Conservation (phyloP, 306 rosid species). For the Lathyrus oleraceus region DNA sequence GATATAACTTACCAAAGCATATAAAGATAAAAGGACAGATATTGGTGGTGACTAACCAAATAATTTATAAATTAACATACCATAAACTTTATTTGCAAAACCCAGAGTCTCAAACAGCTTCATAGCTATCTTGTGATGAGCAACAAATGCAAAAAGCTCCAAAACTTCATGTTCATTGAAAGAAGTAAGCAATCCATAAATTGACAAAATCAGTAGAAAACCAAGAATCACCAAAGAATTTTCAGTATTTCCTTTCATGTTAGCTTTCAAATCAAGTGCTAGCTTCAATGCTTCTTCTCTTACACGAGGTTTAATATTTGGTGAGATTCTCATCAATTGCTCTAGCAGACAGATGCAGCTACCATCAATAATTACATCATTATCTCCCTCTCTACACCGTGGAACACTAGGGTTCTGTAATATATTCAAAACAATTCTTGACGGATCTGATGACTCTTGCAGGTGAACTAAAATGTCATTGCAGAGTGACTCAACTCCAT, state of each 20-base stretch:
- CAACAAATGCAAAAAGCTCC: slow-evolving; percentile 1
- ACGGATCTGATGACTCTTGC: slow-evolving; percentile 39
- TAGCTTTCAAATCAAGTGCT: slow-evolving; percentile 6
- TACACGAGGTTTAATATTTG: background rate
- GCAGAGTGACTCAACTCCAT: background rate
- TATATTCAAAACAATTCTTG: slow-evolving; percentile 47
- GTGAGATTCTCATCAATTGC: slow-evolving; percentile 15
- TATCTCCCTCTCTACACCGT: slow-evolving; percentile 30
- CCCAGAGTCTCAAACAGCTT: background rate
- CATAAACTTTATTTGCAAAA: slow-evolving; percentile 3
- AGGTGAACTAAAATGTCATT: slow-evolving; percentile 3
- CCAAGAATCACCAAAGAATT: background rate
- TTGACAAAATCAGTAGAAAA: slow-evolving; percentile 6
- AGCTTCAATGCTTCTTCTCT: slow-evolving; percentile 20
- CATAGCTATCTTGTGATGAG: slow-evolving; percentile 18
- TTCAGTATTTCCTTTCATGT: background rate
- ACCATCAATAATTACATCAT: slow-evolving; percentile 17
- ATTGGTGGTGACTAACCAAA: background rate
- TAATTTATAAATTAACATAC: background rate
- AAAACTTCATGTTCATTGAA: background rate
- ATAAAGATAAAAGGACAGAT: background rate
- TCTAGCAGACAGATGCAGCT: slow-evolving; percentile 25
- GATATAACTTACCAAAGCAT: background rate
- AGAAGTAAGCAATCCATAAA: slow-evolving; percentile 18
- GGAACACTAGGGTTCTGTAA: slow-evolving; percentile 37